Evolutionary conservation across 2,329 filamentous ascomycete genomes (phyloP).

Genomic region (Dactylellina cionopaga): DNA sequence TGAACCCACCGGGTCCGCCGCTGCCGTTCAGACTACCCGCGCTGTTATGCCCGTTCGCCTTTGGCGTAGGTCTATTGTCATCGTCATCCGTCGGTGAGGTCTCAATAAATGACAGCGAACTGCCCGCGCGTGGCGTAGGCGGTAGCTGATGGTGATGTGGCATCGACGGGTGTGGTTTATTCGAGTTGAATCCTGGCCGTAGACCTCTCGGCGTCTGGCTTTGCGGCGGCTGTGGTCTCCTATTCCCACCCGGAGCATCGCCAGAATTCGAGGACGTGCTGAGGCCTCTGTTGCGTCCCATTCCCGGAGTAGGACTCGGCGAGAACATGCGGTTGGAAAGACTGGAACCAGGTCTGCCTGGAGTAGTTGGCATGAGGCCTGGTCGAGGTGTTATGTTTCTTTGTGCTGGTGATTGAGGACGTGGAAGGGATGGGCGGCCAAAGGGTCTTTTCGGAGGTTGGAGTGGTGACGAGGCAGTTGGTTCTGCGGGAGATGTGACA

Average conservation of each 20-base stretch:
- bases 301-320: slow-evolving; percentile 55
- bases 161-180: slow-evolving; percentile 15
- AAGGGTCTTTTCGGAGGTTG: slow-evolving; percentile 57
- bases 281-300: slow-evolving; percentile 49
- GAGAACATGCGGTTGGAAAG: slow-evolving; percentile 55
- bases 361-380: slow-evolving; percentile 53
- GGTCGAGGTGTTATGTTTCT: slow-evolving; percentile 50
- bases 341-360: slow-evolving; percentile 54
- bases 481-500: slow-evolving; percentile 43
- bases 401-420: slow-evolving; percentile 48
- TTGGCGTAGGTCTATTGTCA: slow-evolving; percentile 14
- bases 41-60: slow-evolving; percentile 5
- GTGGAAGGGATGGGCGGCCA: slow-evolving; percentile 48
- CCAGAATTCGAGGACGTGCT: slow-evolving; percentile 53
- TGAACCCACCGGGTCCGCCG: neutral
- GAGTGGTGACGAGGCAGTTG: slow-evolving; percentile 54
- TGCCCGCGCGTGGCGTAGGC: slow-evolving; percentile 11
- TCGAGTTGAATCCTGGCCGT: slow-evolving; percentile 25
- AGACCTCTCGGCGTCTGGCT: slow-evolving; percentile 32
- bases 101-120: slow-evolving; percentile 40
- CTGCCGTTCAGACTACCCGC: slow-evolving; percentile 3
- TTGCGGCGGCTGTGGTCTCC: neutral
- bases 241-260: slow-evolving; percentile 57
- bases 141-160: slow-evolving; percentile 9
- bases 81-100: slow-evolving; percentile 24